Evolutionary conservation across 164 flowering plant genomes (phyloP).

Genomic region (Berberis vulgaris): DNA sequence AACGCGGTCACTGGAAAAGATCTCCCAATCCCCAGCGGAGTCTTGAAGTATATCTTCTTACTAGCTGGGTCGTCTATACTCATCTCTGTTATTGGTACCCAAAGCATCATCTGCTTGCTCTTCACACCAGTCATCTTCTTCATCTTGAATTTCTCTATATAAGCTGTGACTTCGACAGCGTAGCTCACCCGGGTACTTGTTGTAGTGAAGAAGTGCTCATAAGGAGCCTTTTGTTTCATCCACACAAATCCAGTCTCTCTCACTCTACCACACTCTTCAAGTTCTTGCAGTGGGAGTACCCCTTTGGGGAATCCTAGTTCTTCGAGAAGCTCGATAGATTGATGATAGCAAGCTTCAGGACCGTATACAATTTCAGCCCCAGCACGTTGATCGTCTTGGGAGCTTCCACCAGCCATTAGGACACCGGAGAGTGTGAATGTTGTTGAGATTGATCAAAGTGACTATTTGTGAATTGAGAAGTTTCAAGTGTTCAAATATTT

Average conservation of each 20-base stretch:
- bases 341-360: constrained; percentile 47
- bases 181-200: constrained; percentile 64
- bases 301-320: constrained; percentile 88
- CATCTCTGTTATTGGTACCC: constrained; percentile 91
- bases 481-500: constrained; percentile 7
- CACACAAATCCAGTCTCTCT: constrained; percentile 78
- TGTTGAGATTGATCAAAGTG: neutral
- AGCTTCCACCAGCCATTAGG: constrained; percentile 15
- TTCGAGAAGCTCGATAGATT: constrained; percentile 47
- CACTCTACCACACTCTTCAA: constrained; percentile 76
- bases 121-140: constrained; percentile 70
- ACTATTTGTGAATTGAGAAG: neutral
- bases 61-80: constrained; percentile 40
- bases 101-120: constrained; percentile 67
- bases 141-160: constrained; percentile 70
- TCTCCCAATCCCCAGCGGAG: constrained; percentile 12
- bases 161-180: constrained; percentile 64
- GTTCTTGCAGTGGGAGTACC: constrained; percentile 56
- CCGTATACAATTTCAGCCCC: constrained; percentile 73
- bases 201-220: constrained; percentile 56
- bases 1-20: constrained; percentile 20
- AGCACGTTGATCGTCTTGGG: constrained; percentile 19
- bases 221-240: constrained; percentile 79
- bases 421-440: neutral
- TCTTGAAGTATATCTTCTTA: constrained; percentile 24